A percentile compares a stretch with the other conserved stretches of the same genome.
Evolutionary conservation across 208 protist genomes (phyloP).

Genomic region (Crithidia brevicula): DNA sequence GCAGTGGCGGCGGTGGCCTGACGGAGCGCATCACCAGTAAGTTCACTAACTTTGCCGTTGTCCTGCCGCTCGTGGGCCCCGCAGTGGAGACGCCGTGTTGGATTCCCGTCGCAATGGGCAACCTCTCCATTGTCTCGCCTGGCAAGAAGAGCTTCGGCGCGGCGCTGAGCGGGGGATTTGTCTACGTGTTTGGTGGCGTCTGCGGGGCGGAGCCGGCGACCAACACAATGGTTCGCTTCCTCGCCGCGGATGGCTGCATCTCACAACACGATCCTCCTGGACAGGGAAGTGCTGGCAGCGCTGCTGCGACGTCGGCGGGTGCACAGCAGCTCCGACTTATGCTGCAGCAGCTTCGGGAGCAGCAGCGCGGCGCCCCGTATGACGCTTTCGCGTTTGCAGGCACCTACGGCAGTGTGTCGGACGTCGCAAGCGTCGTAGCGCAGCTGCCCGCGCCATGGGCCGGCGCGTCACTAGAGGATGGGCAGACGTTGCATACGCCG

Average conservation of each 20-base stretch:
- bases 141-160: conserved; percentile 71
- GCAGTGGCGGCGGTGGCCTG: conserved; percentile 41
- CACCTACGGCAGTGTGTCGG: conserved; percentile 37
- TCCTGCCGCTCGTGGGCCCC: conserved; percentile 46
- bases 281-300: conserved; percentile 22
- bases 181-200: conserved; percentile 85
- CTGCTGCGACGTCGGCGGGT: conserved; percentile 36
- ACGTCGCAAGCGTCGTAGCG: conserved; percentile 8
- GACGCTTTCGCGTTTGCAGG: conserved; percentile 51
- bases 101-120: conserved; percentile 84
- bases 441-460: conserved; percentile 25
- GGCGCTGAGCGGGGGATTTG: conserved; percentile 78
- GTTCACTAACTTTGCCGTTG: conserved; percentile 76
- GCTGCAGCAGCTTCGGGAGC: conserved; percentile 43
- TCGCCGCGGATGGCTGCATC: conserved; percentile 82
- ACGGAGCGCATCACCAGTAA: conserved; percentile 49
- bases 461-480: background rate
- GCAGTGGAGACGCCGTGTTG: conserved; percentile 51
- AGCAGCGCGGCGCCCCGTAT: conserved; percentile 27
- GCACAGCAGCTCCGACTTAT: conserved; percentile 29
- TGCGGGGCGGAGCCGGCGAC: conserved; percentile 66
- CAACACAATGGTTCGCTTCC: conserved; percentile 78
- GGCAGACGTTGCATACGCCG: background rate
- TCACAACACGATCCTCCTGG: conserved; percentile 37
- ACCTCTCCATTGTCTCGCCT: conserved; percentile 67